A percentile compares a stretch with the other conserved stretches of the same genome.
Conservation (phyloP, 2,329 filamentous ascomycete species). For the Aulographum hederae region DNA sequence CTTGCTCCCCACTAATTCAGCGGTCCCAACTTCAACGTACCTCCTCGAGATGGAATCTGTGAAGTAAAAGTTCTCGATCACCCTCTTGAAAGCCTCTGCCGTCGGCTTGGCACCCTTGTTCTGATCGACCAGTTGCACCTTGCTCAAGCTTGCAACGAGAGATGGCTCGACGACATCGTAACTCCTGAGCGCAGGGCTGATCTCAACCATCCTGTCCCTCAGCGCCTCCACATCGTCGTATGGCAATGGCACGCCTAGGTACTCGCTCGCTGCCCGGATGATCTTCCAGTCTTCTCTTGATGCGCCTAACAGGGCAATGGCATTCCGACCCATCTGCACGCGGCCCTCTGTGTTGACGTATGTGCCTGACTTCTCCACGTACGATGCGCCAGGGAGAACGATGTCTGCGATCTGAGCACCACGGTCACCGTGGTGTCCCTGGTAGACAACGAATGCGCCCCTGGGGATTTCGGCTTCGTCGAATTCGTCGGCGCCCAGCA, state of each 20-base stretch:
- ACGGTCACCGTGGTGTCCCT: slow-evolving; percentile 91
- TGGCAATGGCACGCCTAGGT: slow-evolving; percentile 67
- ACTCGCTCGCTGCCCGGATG: slow-evolving; percentile 79
- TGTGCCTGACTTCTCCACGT: slow-evolving; percentile 91
- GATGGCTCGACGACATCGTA: slow-evolving; percentile 71
- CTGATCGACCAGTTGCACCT: slow-evolving; percentile 87
- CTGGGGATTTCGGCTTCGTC: slow-evolving; percentile 73
- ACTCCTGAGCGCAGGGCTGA: slow-evolving; percentile 72
- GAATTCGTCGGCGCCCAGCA: slow-evolving; percentile 89
- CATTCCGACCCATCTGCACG: slow-evolving; percentile 81
- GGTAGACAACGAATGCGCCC: slow-evolving; percentile 92
- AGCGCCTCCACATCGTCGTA: slow-evolving; percentile 86
- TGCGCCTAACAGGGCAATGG: slow-evolving; percentile 74
- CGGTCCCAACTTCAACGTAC: slow-evolving; percentile 37
- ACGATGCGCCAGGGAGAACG: slow-evolving; percentile 82
- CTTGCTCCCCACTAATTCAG: too few relatives aligned
- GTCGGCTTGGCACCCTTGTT: slow-evolving; percentile 73
- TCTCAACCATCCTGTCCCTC: slow-evolving; percentile 85
- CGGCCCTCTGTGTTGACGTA: slow-evolving; percentile 97
- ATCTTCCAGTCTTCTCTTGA: slow-evolving; percentile 98
- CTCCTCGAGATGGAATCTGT: slow-evolving; percentile 94
- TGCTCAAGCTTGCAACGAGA: slow-evolving; percentile 57
- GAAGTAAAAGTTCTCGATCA: slow-evolving; percentile 94
- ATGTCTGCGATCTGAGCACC: slow-evolving; percentile 88
- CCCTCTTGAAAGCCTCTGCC: slow-evolving; percentile 59